Percentiles rank a stretch among this genome's conserved stretches.
These are phyloP conservation scores for Kurtzmaniella quercitrusa DNA, from an alignment of 1,139 yeast species.

Conservation along the genomic window DNA sequence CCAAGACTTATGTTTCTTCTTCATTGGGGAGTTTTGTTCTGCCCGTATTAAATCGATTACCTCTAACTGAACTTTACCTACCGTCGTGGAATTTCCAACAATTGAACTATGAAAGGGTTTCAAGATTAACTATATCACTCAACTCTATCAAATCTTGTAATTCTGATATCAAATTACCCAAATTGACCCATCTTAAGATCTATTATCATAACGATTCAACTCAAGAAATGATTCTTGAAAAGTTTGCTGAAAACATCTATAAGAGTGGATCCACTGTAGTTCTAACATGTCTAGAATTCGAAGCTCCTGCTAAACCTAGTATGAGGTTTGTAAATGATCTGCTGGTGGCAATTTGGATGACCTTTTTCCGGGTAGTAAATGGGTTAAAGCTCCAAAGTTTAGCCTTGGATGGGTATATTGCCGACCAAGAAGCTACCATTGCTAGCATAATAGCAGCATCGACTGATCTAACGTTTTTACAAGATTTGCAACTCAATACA, in stretches of 20 bases:
- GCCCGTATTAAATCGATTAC: constrained; percentile 5
- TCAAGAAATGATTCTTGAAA: constrained; percentile 2
- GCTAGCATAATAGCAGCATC: constrained; percentile 8
- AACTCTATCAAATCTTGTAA: neutral
- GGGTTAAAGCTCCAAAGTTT: constrained; percentile 10
- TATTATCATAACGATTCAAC: constrained; percentile 6
- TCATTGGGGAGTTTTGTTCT: constrained; percentile 1
- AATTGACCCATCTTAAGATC: constrained; percentile 7
- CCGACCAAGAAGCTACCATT: constrained; percentile 9
- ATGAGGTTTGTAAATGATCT: constrained; percentile 3
- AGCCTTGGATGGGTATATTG: constrained; percentile 16
- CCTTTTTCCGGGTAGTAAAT: constrained; percentile 12
- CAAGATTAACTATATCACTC: constrained; percentile 6
- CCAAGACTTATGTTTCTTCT: constrained; percentile 3
- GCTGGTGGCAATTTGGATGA: constrained; percentile 13
- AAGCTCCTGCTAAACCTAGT: constrained; percentile 3
- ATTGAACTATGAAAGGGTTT: neutral
- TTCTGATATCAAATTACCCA: constrained; percentile 6
- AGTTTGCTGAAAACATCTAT: constrained; percentile 5
- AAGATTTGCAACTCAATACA: constrained; percentile 12
- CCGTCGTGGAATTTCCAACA: constrained; percentile 6
- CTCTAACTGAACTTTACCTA: constrained; percentile 5
- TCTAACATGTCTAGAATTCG: constrained; percentile 5
- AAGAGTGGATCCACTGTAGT: neutral
- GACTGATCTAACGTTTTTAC: constrained; percentile 9